phyloP scores from a whole-genome alignment of 192 early-diverging fungal genomes.

The Neocallimastix lanati region DNA sequence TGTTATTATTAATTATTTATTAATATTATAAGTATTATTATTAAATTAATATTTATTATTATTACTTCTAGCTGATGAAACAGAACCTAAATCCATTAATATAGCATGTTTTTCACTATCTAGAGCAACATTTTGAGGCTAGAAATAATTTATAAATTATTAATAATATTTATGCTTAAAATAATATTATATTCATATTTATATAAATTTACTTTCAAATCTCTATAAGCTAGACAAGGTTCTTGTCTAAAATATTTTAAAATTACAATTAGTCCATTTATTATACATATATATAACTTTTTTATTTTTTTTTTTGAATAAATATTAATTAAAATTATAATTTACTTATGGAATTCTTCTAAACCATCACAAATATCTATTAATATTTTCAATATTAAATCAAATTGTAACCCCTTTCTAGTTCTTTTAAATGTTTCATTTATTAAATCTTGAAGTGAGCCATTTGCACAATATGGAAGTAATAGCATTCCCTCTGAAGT shows the following conservation, averaged over 20 bases:
- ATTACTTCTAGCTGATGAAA: background rate
- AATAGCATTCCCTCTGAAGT: background rate
- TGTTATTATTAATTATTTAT: too few relatives aligned
- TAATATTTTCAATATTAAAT: background rate
- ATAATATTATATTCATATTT: too few relatives aligned
- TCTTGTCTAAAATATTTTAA: background rate
- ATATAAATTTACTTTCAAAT: background rate
- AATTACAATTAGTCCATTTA: too few relatives aligned
- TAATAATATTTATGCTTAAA: too few relatives aligned
- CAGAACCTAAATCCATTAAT: background rate
- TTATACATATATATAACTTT: too few relatives aligned
- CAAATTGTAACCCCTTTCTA: background rate
- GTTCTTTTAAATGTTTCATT: background rate
- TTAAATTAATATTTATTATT: background rate
- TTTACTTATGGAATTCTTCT: background rate
- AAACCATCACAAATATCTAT: background rate
- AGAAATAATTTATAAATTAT: background rate
- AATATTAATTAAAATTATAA: too few relatives aligned
- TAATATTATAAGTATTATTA: too few relatives aligned
- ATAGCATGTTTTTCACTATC: background rate
- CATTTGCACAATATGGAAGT: background rate
- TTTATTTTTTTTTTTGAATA: too few relatives aligned
- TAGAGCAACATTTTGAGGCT: background rate
- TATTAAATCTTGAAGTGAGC: background rate
- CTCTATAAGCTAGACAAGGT: background rate